A percentile compares a stretch with the other conserved stretches of the same genome.
phyloP scores from a whole-genome alignment of 192 early-diverging fungal genomes.

The Pilaira anomala region DNA sequence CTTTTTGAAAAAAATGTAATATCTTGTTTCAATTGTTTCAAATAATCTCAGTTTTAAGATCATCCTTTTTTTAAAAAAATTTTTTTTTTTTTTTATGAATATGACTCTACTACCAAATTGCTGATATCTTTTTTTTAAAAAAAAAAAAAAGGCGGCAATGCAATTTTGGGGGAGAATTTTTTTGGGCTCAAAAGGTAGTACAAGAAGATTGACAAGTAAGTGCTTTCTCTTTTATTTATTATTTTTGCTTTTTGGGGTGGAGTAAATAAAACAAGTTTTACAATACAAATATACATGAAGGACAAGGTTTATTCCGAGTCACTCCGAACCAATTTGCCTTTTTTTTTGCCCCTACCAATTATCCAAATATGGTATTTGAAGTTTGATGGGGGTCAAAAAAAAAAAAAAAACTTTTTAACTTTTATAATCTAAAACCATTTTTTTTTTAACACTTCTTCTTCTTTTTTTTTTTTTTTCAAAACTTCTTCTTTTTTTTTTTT shows the following conservation, averaged over 20 bases:
- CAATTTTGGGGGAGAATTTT: constrained; percentile 4
- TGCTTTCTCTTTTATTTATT: background rate
- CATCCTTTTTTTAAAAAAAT: too few species aligned
- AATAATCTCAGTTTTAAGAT: too few species aligned
- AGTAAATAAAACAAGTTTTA: background rate
- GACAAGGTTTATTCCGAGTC: constrained; percentile 5
- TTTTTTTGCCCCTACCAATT: constrained; percentile 10
- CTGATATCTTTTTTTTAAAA: too few species aligned
- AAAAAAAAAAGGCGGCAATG: too few species aligned
- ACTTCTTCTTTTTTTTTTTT: too few species aligned
- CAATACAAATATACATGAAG: too few species aligned
- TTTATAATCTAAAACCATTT: too few species aligned
- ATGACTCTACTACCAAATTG: too few species aligned
- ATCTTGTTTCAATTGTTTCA: too few species aligned
- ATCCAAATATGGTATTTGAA: constrained; percentile 5
- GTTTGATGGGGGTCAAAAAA: constrained; percentile 10
- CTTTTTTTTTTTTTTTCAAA: background rate
- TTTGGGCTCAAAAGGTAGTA: constrained; percentile 3
- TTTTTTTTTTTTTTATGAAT: too few species aligned
- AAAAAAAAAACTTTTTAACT: too few species aligned
- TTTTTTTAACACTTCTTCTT: background rate
- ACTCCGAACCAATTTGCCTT: constrained; percentile 10
- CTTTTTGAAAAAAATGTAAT: too few species aligned
- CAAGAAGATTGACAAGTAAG: constrained; percentile 8
- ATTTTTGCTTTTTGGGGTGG: constrained; percentile 11